Conservation (phyloP, 140 eudicot genomes). For the Oenanthe javanica region DNA sequence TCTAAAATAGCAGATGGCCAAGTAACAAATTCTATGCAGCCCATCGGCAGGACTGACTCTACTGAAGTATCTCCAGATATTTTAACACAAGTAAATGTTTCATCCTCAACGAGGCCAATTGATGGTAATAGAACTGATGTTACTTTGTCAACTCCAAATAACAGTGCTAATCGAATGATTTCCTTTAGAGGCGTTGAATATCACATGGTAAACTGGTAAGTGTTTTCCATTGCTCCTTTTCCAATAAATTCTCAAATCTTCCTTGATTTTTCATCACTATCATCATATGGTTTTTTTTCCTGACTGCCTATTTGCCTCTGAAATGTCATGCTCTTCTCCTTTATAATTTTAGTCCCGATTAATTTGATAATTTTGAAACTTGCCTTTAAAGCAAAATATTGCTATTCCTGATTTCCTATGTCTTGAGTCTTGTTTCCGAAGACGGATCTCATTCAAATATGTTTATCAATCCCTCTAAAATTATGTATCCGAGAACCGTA, state of each 20-base stretch:
- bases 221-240: conserved; percentile 13
- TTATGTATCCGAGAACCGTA: not conserved
- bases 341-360: conserved; percentile 1
- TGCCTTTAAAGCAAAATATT: not conserved
- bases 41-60: conserved; percentile 35
- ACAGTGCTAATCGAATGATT: conserved; percentile 48
- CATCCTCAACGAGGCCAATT: conserved; percentile 18
- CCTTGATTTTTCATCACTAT: not conserved
- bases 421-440: not conserved
- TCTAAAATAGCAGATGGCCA: conserved; percentile 19
- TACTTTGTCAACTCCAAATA: conserved; percentile 28
- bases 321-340: not conserved
- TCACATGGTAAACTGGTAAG: conserved; percentile 99
- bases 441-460: not conserved
- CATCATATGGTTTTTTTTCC: not conserved
- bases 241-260: not conserved
- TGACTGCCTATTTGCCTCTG: not conserved
- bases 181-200: conserved; percentile 70
- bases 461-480: not conserved
- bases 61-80: conserved; percentile 30
- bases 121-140: conserved; percentile 26
- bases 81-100: conserved; percentile 28
- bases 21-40: conserved; percentile 19
- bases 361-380: not conserved
- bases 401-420: not conserved